phyloP scores from a whole-genome alignment of 2,329 filamentous ascomycete genomes.

The Aspergillus alliaceus region DNA sequence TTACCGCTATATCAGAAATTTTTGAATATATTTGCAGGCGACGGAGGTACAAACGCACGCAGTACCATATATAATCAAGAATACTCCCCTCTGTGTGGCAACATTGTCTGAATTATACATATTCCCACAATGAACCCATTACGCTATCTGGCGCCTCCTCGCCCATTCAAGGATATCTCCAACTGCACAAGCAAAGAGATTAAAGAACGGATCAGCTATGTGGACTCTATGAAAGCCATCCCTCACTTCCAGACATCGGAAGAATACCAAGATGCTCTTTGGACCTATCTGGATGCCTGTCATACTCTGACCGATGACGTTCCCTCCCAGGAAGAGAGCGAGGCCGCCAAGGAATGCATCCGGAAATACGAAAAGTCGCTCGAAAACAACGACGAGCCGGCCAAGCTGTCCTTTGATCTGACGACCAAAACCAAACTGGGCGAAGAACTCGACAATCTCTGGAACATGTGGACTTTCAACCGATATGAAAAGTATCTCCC shows the following conservation, averaged over 20 bases:
- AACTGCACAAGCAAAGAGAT: conserved; percentile 6
- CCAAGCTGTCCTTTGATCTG: conserved; percentile 13
- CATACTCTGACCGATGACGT: conserved; percentile 1
- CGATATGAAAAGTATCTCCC: conserved; percentile 13
- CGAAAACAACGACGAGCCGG: not conserved
- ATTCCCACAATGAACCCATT: conserved; percentile 14
- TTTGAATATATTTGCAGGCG: too few species aligned
- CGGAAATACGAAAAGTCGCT: conserved; percentile 4
- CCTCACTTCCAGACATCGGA: conserved; percentile 3
- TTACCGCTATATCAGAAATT: too few species aligned
- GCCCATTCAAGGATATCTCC: conserved; percentile 9
- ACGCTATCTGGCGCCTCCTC: conserved; percentile 12
- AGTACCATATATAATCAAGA: too few species aligned
- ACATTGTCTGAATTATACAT: too few species aligned
- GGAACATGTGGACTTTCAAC: conserved; percentile 10
- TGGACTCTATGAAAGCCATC: conserved; percentile 1
- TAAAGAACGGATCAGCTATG: conserved; percentile 10
- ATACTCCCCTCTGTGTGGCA: too few species aligned
- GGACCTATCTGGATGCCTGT: conserved; percentile 7
- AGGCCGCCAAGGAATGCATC: not conserved
- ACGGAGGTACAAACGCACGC: too few species aligned
- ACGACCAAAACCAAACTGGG: conserved; percentile 14
- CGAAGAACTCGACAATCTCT: conserved; percentile 15
- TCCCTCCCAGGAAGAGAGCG: not conserved
- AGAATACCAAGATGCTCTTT: not conserved